Conservation (phyloP, 2,329 filamentous ascomycete genomes). For the Arthrobotrys entomopaga region DNA sequence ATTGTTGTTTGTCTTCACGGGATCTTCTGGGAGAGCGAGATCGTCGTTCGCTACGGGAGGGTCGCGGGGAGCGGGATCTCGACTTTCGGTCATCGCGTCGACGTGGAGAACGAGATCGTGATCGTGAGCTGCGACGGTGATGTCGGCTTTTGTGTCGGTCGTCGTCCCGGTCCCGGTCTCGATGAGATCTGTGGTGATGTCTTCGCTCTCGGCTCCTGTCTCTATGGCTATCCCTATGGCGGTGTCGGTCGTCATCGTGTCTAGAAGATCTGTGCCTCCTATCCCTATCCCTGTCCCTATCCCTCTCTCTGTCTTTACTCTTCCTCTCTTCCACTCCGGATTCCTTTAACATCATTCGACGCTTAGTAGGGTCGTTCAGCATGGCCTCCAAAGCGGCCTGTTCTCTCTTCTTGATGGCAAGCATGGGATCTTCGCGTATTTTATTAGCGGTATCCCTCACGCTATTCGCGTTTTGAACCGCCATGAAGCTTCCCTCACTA, state of each 20-base stretch:
- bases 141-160: constrained; percentile 61
- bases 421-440: constrained; percentile 86
- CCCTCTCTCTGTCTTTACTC: constrained; percentile 60
- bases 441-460: constrained; percentile 84
- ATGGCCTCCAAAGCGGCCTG: constrained; percentile 81
- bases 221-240: constrained; percentile 62
- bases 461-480: constrained; percentile 75
- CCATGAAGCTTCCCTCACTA: constrained; percentile 70
- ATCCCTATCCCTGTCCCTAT: constrained; percentile 62
- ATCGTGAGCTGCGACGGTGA: constrained; percentile 52
- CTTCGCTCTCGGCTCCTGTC: constrained; percentile 64
- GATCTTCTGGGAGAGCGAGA: constrained; percentile 29
- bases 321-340: constrained; percentile 61
- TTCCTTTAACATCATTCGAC: constrained; percentile 73
- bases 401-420: constrained; percentile 93
- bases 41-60: constrained; percentile 17
- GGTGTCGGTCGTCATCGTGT: constrained; percentile 56
- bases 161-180: constrained; percentile 62
- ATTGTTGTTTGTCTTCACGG: constrained; percentile 36
- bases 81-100: constrained; percentile 20
- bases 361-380: constrained; percentile 79
- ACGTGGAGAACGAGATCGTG: constrained; percentile 52
- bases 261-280: constrained; percentile 56
- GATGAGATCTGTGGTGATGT: constrained; percentile 61
- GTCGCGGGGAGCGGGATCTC: constrained; percentile 27